These are phyloP conservation scores for Cinchona pubescens DNA, from an alignment of 257 asterid genomes.

Conservation along the genomic window DNA sequence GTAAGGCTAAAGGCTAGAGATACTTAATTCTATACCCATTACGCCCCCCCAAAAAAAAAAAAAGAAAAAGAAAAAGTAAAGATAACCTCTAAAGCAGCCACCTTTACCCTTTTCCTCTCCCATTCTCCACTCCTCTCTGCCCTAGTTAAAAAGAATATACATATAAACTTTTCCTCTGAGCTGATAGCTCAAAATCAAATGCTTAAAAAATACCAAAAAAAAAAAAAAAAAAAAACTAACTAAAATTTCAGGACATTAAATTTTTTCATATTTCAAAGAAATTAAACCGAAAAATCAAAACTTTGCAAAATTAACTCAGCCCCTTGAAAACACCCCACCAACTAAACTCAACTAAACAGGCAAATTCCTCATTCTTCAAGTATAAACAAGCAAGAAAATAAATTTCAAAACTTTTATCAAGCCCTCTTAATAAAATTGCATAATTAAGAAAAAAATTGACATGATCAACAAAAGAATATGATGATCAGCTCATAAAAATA, in stretches of 20 bases:
- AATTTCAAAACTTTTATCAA: slow-evolving; percentile 3
- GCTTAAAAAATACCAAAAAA: not conserved
- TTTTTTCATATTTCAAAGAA: not conserved
- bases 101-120: not conserved
- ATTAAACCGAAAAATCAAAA: not conserved
- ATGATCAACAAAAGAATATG: not conserved
- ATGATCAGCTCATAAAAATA: not conserved
- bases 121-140: not conserved
- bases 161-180: not conserved
- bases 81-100: not conserved
- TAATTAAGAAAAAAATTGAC: not conserved
- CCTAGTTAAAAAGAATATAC: too few species aligned
- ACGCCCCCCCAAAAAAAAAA: too few species aligned
- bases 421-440: not conserved
- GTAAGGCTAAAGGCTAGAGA: not conserved
- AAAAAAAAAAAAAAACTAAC: not conserved
- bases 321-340: slow-evolving; percentile 7
- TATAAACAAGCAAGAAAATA: not conserved
- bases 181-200: not conserved
- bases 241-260: not conserved
- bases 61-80: too few species aligned
- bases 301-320: not conserved
- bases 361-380: slow-evolving; percentile 12
- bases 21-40: not conserved
- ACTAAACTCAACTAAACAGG: not conserved